These are phyloP conservation scores for Trichaptum fuscoviolaceum DNA, from an alignment of 768 basidiomycete species.

Conservation along the genomic window DNA sequence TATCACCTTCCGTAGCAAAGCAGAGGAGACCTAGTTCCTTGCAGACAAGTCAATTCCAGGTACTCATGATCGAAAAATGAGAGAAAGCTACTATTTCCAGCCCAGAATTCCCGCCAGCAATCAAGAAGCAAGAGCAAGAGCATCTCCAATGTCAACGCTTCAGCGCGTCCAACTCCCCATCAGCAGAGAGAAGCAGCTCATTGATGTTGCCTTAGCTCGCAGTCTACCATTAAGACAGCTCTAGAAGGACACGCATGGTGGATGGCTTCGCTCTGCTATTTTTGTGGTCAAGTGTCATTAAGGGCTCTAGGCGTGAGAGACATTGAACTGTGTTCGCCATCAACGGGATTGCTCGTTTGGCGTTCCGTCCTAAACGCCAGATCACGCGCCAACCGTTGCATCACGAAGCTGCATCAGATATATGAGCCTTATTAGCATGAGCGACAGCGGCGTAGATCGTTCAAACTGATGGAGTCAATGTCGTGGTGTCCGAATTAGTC, in stretches of 20 bases:
- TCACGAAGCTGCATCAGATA: not conserved
- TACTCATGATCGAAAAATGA: not conserved
- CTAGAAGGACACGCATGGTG: not conserved
- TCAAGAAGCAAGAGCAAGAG: not conserved
- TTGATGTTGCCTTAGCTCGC: not conserved
- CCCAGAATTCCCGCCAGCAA: not conserved
- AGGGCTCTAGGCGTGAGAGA: not conserved
- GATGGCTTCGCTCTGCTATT: not conserved
- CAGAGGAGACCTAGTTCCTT: not conserved
- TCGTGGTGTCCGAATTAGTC: not conserved
- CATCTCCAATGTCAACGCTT: not conserved
- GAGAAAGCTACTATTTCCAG: not conserved
- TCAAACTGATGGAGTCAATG: not conserved
- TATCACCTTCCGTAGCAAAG: not conserved
- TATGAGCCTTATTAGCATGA: not conserved
- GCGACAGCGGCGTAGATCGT: not conserved
- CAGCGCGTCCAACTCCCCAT: not conserved
- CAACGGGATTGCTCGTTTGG: not conserved
- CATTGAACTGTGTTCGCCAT: not conserved
- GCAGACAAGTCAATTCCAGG: not conserved
- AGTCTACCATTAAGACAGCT: not conserved
- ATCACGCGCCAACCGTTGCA: not conserved
- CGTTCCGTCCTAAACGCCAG: not conserved
- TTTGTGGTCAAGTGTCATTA: not conserved
- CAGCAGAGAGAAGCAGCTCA: not conserved